A percentile compares a stretch with the other conserved stretches of the same genome.
phyloP scores from a whole-genome alignment of 1,284 basidiomycete genomes.

The Phellinidium pouzarii region DNA sequence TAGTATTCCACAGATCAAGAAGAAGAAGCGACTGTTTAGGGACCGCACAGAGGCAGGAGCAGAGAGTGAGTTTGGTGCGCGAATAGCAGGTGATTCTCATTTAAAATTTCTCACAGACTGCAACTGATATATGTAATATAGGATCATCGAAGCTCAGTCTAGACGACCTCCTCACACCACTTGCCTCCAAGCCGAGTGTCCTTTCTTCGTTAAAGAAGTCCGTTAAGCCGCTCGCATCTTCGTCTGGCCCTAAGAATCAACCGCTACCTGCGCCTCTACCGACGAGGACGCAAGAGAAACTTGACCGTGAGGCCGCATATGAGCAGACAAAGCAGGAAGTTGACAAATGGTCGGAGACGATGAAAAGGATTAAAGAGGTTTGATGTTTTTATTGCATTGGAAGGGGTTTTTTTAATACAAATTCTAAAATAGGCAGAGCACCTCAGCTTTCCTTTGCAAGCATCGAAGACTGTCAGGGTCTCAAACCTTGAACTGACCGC shows the following conservation, averaged over 20 bases:
- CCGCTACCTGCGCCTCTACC: conserved; percentile 84
- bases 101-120: conserved; percentile 4
- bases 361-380: conserved; percentile 81
- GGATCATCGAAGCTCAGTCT: conserved; percentile 51
- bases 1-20: conserved; percentile 23
- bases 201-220: conserved; percentile 65
- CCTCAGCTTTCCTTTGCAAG: conserved; percentile 87
- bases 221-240: conserved; percentile 50
- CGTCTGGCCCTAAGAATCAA: conserved; percentile 42
- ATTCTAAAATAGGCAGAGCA: conserved; percentile 67
- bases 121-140: conserved; percentile 24
- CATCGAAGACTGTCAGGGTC: conserved; percentile 44
- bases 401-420: neutral
- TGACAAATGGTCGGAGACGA: conserved; percentile 89
- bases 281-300: conserved; percentile 77
- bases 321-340: conserved; percentile 90
- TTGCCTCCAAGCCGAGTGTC: conserved; percentile 50
- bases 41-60: conserved; percentile 71
- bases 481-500: conserved; percentile 76
- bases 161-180: conserved; percentile 70
- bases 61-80: conserved; percentile 67
- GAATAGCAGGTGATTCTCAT: conserved; percentile 37
- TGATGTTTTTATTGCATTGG: conserved; percentile 13
- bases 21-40: conserved; percentile 58
- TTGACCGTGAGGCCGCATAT: conserved; percentile 93